phyloP scores from a whole-genome alignment of 2,329 filamentous ascomycete species.

The Ophiostoma tasmaniense region DNA sequence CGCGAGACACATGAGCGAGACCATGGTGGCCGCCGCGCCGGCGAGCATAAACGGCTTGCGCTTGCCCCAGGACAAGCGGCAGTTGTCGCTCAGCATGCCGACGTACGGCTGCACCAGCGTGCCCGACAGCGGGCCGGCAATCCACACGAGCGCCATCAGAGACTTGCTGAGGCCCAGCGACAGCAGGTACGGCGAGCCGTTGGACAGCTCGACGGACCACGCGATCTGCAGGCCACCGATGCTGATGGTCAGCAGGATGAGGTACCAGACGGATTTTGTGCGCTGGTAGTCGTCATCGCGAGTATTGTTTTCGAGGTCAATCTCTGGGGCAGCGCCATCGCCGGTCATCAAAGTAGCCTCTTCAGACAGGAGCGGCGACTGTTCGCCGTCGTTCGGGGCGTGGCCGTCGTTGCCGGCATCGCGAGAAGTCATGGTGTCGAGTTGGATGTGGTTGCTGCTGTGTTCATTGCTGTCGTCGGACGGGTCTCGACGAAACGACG shows the following conservation, averaged over 20 bases:
- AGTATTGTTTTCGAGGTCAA: slow-evolving; percentile 22
- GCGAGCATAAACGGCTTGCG: slow-evolving; percentile 73
- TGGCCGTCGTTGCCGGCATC: slow-evolving; percentile 18
- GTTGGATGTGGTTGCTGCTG: background rate
- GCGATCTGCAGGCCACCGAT: slow-evolving; percentile 87
- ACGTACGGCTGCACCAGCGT: slow-evolving; percentile 75
- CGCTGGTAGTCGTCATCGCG: slow-evolving; percentile 43
- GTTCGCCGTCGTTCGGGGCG: slow-evolving; percentile 26
- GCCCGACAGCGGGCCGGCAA: slow-evolving; percentile 70
- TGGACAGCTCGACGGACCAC: slow-evolving; percentile 91
- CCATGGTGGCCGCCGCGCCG: slow-evolving; percentile 57
- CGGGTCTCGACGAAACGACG: slow-evolving; percentile 29
- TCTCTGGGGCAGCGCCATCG: slow-evolving; percentile 23
- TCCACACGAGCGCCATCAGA: slow-evolving; percentile 76
- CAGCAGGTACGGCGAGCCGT: slow-evolving; percentile 77
- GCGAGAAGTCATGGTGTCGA: slow-evolving; percentile 17
- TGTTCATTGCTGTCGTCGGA: slow-evolving; percentile 10
- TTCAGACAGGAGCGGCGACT: slow-evolving; percentile 40
- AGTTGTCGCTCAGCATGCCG: slow-evolving; percentile 73
- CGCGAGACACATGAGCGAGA: slow-evolving; percentile 60
- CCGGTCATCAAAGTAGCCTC: slow-evolving; percentile 18
- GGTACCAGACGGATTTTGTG: slow-evolving; percentile 76
- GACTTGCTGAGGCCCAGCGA: slow-evolving; percentile 77
- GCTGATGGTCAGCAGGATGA: slow-evolving; percentile 76
- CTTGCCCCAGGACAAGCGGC: slow-evolving; percentile 65